Conservation (phyloP, 1,139 yeast genomes). For the Blastobotrys ciferrii region DNA sequence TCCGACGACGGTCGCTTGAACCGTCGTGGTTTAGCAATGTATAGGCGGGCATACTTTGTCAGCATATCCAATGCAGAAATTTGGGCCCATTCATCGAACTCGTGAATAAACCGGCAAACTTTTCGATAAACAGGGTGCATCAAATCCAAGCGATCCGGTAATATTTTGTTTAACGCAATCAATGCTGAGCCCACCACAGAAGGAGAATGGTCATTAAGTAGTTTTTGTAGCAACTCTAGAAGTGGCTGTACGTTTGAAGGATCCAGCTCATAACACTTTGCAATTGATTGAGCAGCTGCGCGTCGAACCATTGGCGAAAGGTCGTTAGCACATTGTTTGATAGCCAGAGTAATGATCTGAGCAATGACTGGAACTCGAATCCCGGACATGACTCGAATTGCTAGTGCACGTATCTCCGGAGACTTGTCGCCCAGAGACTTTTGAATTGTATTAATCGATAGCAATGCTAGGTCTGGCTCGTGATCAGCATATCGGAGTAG, state of each 20-base stretch:
- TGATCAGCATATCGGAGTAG: slow-evolving; percentile 74
- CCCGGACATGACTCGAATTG: slow-evolving; percentile 77
- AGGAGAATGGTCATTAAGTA: slow-evolving; percentile 63
- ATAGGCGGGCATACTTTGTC: slow-evolving; percentile 62
- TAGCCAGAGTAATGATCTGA: slow-evolving; percentile 72
- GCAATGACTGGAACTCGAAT: slow-evolving; percentile 75
- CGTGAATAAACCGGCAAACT: slow-evolving; percentile 50
- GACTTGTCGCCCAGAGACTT: slow-evolving; percentile 70
- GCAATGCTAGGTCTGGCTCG: slow-evolving; percentile 83
- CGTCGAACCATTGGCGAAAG: slow-evolving; percentile 75
- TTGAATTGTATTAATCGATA: slow-evolving; percentile 90
- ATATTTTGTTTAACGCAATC: slow-evolving; percentile 53
- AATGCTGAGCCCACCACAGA: slow-evolving; percentile 72
- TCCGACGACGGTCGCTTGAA: slow-evolving; percentile 8
- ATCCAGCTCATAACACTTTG: slow-evolving; percentile 55
- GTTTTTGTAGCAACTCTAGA: slow-evolving; percentile 47
- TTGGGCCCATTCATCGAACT: slow-evolving; percentile 81
- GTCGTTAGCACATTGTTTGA: slow-evolving; percentile 68
- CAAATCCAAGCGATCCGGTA: slow-evolving; percentile 57
- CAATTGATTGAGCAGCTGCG: slow-evolving; percentile 75
- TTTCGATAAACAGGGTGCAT: slow-evolving; percentile 72
- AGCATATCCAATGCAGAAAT: slow-evolving; percentile 57
- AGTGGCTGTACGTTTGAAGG: slow-evolving; percentile 47
- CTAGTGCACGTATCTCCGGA: slow-evolving; percentile 66
- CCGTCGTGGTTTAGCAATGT: slow-evolving; percentile 50